These are phyloP conservation scores for Talaromyces islandicus DNA, from an alignment of 2,329 filamentous ascomycete genomes.

Conservation along the genomic window DNA sequence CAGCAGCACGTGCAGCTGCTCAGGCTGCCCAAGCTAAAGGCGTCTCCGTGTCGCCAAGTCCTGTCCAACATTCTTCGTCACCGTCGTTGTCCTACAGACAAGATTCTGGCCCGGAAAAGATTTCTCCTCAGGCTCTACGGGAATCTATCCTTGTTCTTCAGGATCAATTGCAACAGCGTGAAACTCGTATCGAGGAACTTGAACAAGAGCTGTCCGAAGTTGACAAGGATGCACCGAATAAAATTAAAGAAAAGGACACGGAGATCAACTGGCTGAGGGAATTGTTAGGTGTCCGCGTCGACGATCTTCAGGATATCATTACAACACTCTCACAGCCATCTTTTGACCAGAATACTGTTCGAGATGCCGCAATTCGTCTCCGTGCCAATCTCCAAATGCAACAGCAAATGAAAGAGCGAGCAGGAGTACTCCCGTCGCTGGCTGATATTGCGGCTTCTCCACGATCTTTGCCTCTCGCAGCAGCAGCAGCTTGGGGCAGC, in stretches of 20 bases:
- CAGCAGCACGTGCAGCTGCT: conserved; percentile 76
- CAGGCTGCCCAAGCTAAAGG: conserved; percentile 62
- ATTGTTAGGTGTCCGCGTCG: conserved; percentile 79
- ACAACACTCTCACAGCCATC: conserved; percentile 65
- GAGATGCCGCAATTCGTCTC: conserved; percentile 86
- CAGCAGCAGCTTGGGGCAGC: conserved; percentile 95
- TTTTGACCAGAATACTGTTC: conserved; percentile 73
- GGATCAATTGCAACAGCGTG: conserved; percentile 91
- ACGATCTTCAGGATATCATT: conserved; percentile 91
- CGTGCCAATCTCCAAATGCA: conserved; percentile 97
- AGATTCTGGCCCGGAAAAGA: conserved; percentile 64
- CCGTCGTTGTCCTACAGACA: conserved; percentile 42
- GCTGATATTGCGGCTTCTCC: conserved; percentile 73
- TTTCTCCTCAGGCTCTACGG: conserved; percentile 87
- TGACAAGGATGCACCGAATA: conserved; percentile 71
- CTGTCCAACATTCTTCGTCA: conserved; percentile 37
- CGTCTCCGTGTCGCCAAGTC: conserved; percentile 28
- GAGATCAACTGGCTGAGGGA: conserved; percentile 95
- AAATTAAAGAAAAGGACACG: conserved; percentile 85
- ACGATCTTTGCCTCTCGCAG: conserved; percentile 69
- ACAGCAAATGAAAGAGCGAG: conserved; percentile 85
- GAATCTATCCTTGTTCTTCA: conserved; percentile 96
- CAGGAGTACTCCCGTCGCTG: conserved; percentile 67
- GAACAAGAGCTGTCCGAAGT: conserved; percentile 63
- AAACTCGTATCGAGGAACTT: conserved; percentile 80